phyloP scores from a whole-genome alignment of 371 early-diverging fungal species.

The Sporodiniella umbellata region DNA sequence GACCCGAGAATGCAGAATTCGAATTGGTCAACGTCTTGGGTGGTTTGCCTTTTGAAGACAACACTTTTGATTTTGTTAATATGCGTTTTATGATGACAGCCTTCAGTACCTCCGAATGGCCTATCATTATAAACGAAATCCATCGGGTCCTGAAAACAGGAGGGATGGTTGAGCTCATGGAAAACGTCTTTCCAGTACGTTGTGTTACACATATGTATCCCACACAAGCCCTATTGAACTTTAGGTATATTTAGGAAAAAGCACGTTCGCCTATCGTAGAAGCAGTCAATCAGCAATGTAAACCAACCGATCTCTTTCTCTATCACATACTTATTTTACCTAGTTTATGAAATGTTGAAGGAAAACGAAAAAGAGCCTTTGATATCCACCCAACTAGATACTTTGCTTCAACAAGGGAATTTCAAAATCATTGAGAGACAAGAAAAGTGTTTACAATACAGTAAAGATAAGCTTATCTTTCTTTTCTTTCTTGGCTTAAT shows the following conservation, averaged over 20 bases:
- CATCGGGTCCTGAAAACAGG: slow-evolving; percentile 47
- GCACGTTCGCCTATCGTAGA: slow-evolving; percentile 5
- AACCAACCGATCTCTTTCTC: background rate
- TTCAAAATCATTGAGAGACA: slow-evolving; percentile 26
- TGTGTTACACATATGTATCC: background rate
- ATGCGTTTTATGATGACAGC: slow-evolving; percentile 40
- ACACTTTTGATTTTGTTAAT: slow-evolving; percentile 48
- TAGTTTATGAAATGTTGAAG: slow-evolving; percentile 30
- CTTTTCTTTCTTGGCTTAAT: background rate
- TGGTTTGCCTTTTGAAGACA: slow-evolving; percentile 40
- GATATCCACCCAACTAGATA: slow-evolving; percentile 27
- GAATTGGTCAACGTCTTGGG: slow-evolving; percentile 31
- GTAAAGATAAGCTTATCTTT: slow-evolving; percentile 9
- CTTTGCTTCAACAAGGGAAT: slow-evolving; percentile 13
- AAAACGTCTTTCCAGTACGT: slow-evolving; percentile 42
- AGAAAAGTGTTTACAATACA: slow-evolving; percentile 17
- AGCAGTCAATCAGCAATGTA: slow-evolving; percentile 16
- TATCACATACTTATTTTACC: background rate
- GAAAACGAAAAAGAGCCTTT: slow-evolving; percentile 37
- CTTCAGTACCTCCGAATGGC: slow-evolving; percentile 33
- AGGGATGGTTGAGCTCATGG: slow-evolving; percentile 40
- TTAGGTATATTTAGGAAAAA: slow-evolving; percentile 6
- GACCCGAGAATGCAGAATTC: slow-evolving; percentile 46
- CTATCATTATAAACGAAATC: slow-evolving; percentile 28
- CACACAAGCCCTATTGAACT: too few species aligned